Percentiles rank a stretch among this genome's conserved stretches.
These are phyloP conservation scores for Pseudisothecium myosuroides DNA, from an alignment of 225 moss, liverwort and hornwort species.

Conservation along the genomic window DNA sequence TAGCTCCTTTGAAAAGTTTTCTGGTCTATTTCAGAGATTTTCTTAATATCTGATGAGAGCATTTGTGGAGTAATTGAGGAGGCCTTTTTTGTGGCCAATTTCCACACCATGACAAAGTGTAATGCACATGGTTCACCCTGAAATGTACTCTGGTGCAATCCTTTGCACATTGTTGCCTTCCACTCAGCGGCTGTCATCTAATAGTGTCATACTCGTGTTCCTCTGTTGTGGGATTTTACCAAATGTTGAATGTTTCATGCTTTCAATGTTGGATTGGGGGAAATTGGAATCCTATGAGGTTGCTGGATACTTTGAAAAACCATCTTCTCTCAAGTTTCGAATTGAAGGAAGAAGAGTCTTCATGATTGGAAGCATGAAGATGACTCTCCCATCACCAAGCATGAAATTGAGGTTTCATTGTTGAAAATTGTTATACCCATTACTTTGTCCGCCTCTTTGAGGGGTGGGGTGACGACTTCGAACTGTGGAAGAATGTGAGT, in stretches of 20 bases:
- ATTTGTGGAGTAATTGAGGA: not conserved
- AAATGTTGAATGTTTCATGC: not conserved
- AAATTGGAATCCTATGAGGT: not conserved
- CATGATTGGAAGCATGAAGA: not conserved
- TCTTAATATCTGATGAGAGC: not conserved
- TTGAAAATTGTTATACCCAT: not conserved
- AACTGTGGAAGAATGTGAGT: too few species aligned
- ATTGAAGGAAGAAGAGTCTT: not conserved
- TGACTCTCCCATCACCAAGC: not conserved
- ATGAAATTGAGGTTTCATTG: not conserved
- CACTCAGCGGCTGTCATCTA: not conserved
- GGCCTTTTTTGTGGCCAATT: not conserved
- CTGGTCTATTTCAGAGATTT: not conserved
- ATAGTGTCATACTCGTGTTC: not conserved
- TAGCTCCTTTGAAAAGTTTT: not conserved
- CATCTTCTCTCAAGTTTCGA: not conserved
- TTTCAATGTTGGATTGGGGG: not conserved
- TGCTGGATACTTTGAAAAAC: not conserved
- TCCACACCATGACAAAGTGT: too few species aligned
- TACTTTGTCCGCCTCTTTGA: not conserved
- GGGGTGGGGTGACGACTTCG: not conserved
- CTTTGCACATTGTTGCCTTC: not conserved
- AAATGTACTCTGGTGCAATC: not conserved
- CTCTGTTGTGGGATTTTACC: not conserved
- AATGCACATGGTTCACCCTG: not conserved